A percentile compares a stretch with the other conserved stretches of the same genome.
Evolutionary conservation across 2,329 filamentous ascomycete species (phyloP).

Genomic region (Uncinocarpus reesii): DNA sequence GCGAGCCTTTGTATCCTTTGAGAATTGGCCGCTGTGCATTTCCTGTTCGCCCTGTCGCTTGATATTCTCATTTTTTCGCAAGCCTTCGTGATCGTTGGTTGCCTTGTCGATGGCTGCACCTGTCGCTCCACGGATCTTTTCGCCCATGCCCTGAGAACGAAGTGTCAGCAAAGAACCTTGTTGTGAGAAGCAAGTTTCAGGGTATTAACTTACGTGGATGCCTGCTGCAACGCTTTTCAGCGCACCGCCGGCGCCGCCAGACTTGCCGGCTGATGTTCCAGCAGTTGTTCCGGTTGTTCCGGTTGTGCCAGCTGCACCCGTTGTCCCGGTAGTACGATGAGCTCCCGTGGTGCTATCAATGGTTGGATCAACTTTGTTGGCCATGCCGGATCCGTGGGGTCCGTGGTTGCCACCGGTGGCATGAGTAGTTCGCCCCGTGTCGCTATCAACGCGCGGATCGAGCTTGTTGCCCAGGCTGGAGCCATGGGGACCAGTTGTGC

Average conservation of each 20-base stretch:
- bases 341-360: constrained; percentile 21
- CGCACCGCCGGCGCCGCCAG: constrained; percentile 19
- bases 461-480: constrained; percentile 16
- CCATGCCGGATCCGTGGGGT: constrained; percentile 27
- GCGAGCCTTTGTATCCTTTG: constrained; percentile 15
- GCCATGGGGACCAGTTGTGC: constrained; percentile 7
- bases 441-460: constrained; percentile 18
- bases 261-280: not conserved
- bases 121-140: constrained; percentile 32
- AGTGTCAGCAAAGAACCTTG: not conserved
- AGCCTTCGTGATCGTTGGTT: constrained; percentile 30
- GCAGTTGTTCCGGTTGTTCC: not conserved
- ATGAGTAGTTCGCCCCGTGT: not conserved
- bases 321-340: not conserved
- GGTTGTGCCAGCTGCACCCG: not conserved
- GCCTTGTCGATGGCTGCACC: constrained; percentile 32
- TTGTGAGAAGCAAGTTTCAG: not conserved
- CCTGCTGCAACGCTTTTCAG: constrained; percentile 25
- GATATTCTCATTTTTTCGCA: constrained; percentile 30
- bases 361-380: constrained; percentile 32
- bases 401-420: constrained; percentile 15
- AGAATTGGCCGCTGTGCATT: constrained; percentile 26
- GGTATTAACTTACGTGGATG: constrained; percentile 28
- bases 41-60: constrained; percentile 29
- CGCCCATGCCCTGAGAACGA: constrained; percentile 30